Evolutionary conservation across 495 filamentous ascomycete genomes (phyloP), one percentile per base, ranked within the genome.

Genomic region (Cercophora newfieldiana): DNA sequence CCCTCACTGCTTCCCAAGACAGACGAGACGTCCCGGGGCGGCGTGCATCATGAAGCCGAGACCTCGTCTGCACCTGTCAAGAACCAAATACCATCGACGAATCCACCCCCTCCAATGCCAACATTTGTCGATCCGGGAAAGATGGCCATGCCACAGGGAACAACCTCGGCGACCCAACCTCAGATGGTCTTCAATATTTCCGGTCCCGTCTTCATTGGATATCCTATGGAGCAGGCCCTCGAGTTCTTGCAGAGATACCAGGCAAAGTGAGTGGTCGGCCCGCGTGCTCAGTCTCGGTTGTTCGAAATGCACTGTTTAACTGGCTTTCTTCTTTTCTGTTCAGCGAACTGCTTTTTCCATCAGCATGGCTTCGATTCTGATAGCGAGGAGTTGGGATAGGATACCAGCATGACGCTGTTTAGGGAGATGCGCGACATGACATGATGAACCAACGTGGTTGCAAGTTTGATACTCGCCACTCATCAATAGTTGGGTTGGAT

Each of bases 141-240:
- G 54, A 33, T 73, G 6, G 59, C 67, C 1, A 59, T 69, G 16
- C 24, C 71, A 29, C 61, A 76, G 59, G 65, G 69, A 54, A 72
- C 70, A 26, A 55, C 51, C 12, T 66, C 51, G 22, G 10, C 37
- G 29, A 16, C 37, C 18, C 37, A 44, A 14, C 83, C 89, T 0
- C 87, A 88, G 68, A 85, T 96, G 81, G 79, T 91, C 0, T 95
- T 96, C 50, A 77, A 75, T 53, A 74, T 79, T 65, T 94, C 89
- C 24, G 93, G 93, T 0, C 92, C 93, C 0, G 91, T 96, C 1
- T 96, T 97, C 70, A 90, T 96, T 67, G 93, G 92, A 0, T 96
- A 95, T 72, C 85, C 90, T 1, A 83, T 92, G 37, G 91, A 95
- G 64, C 89, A 95, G 72, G 88, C 91, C 19, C 85, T 90, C 21